phyloP scores from a whole-genome alignment of 176 grass and related monocot genomes.

The Hordeum vulgare region DNA sequence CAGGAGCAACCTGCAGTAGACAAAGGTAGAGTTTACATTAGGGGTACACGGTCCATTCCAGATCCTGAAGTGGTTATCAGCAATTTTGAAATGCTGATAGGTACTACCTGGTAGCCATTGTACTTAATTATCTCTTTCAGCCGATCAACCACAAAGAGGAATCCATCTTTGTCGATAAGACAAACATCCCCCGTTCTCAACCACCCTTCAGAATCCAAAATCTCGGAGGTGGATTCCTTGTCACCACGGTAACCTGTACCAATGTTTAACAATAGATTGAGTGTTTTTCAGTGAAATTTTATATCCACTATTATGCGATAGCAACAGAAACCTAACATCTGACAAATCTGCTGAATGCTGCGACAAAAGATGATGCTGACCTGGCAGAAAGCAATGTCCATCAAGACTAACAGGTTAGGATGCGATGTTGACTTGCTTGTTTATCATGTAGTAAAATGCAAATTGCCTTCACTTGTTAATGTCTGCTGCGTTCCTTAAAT shows the following conservation, averaged over 20 bases:
- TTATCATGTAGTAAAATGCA: background rate
- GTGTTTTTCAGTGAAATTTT: background rate
- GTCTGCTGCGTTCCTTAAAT: background rate
- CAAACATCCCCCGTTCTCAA: slow-evolving; percentile 52
- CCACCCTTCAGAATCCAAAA: slow-evolving; percentile 47
- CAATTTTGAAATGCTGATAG: background rate
- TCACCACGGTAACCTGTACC: slow-evolving; percentile 42
- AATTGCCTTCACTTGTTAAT: background rate
- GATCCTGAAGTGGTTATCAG: background rate
- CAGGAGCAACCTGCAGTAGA: slow-evolving; percentile 34
- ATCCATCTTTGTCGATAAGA: slow-evolving; percentile 36
- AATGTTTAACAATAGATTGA: background rate
- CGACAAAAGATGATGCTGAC: background rate
- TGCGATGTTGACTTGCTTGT: background rate
- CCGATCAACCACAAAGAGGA: slow-evolving; percentile 35
- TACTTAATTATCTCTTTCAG: slow-evolving; percentile 59
- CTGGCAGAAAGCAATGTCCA: slow-evolving; percentile 8
- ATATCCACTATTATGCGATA: background rate
- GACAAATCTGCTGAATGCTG: background rate
- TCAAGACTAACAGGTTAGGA: background rate
- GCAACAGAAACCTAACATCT: background rate
- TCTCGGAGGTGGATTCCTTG: slow-evolving; percentile 24
- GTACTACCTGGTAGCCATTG: slow-evolving; percentile 65
- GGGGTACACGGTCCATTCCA: background rate
- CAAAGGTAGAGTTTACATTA: background rate